A percentile compares a stretch with the other conserved stretches of the same genome.
These are phyloP conservation scores for Kodamaea sagamina DNA, from an alignment of 805 yeast genomes.

Conservation along the genomic window DNA sequence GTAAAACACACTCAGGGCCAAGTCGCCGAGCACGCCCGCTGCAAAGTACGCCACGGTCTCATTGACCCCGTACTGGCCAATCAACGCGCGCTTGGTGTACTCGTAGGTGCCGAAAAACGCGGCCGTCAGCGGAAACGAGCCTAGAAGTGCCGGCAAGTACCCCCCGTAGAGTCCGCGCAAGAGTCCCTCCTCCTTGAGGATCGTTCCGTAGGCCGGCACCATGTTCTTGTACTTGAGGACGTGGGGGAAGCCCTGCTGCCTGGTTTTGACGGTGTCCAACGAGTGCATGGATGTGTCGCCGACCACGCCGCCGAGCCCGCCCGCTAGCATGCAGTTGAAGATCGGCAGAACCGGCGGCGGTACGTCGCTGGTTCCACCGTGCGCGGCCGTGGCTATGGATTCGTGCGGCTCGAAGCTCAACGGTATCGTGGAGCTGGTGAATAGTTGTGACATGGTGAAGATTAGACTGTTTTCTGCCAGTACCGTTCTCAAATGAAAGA, in stretches of 20 bases:
- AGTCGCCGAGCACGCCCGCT: constrained; percentile 93
- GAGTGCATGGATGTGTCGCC: constrained; percentile 96
- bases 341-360: constrained; percentile 36
- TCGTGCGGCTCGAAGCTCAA: constrained; percentile 30
- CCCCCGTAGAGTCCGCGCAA: constrained; percentile 88
- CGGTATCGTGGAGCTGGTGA: constrained; percentile 39
- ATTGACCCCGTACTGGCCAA: constrained; percentile 61
- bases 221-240: constrained; percentile 69
- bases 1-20: constrained; percentile 82
- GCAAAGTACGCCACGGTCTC: constrained; percentile 78
- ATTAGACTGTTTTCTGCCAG: too few species aligned
- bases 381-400: constrained; percentile 5
- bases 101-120: constrained; percentile 94
- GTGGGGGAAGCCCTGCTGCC: constrained; percentile 92
- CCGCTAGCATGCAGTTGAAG: constrained; percentile 73
- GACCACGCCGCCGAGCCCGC: constrained; percentile 91
- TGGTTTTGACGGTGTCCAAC: constrained; percentile 91
- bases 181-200: constrained; percentile 83
- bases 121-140: constrained; percentile 92
- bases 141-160: constrained; percentile 86
- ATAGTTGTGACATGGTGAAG: constrained; percentile 29
- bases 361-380: constrained; percentile 1
- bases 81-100: constrained; percentile 67
- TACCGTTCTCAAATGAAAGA: too few species aligned
- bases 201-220: constrained; percentile 72